Evolutionary conservation across 2,329 filamentous ascomycete genomes (phyloP), one percentile per base, ranked within the genome.

Genomic region (Fusarium albidum): DNA sequence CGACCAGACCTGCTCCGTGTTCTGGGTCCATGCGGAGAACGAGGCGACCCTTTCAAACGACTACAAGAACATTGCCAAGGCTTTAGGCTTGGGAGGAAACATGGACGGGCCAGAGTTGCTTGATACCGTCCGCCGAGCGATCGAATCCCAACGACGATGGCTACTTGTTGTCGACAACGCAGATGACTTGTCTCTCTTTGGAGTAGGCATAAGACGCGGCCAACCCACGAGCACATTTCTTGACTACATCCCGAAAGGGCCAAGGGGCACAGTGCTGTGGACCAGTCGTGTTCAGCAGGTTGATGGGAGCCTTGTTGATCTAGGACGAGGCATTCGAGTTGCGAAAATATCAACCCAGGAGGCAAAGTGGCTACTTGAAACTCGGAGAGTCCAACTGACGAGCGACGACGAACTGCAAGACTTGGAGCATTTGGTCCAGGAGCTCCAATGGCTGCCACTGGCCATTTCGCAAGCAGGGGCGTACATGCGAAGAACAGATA

Each of bases 21-120:
- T 75, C 50, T 76, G 70, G 73, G 68, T 75, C 2, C 69, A 73
- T 48, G 73, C 72, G 10, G 65, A 72, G 42, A 70, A 48, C 40
- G 55, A 67, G 28, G 61, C 64, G 10, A 73, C 67, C 4, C 73
- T 76, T 42, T 35, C 50, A 3, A 58, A 68, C 9, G 69, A 68
- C 50, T 75, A 71, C 34, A 66, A 61, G 35, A 47, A 41, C 1
- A 71, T 77, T 33, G 69, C 69, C 0, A 63, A 42, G 28, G 56
- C 47, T 4, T 45, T 73, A 1, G 61, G 64, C 1, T 15, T 74
- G 4, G 39, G 50, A 3, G 25, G 17, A 8, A 54, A 52, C 33
- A 49, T 67, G 3, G 55, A 63, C 27, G 63, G 52, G 6, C 15
- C 60, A 15, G 59, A 67, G 9, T 26, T 73, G 3, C 26, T 64